Evolutionary conservation across 2,329 filamentous ascomycete genomes (phyloP).

Genomic region (Trichoderma brevicompactum): DNA sequence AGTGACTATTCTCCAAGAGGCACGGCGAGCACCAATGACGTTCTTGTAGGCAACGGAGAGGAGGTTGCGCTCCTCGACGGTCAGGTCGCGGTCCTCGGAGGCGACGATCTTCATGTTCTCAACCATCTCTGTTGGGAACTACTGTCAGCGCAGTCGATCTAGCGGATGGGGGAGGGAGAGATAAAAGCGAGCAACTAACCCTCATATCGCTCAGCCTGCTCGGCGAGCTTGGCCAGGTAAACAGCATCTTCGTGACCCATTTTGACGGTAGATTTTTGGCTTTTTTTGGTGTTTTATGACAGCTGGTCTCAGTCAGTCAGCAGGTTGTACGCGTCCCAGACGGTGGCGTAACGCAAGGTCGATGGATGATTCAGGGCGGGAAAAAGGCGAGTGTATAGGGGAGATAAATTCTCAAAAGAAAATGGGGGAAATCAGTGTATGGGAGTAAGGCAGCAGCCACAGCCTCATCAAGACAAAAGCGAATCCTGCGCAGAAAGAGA

Average conservation of each 20-base stretch:
- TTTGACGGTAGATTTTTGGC: conserved; percentile 53
- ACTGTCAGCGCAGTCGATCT: conserved; percentile 35
- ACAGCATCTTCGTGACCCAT: conserved; percentile 99
- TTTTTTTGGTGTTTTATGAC: conserved; percentile 10
- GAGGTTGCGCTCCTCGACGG: conserved; percentile 96
- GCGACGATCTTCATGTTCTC: conserved; percentile 99
- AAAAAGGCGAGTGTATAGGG: neutral
- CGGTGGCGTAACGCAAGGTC: conserved; percentile 11
- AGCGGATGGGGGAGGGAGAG: neutral
- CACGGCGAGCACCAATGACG: conserved; percentile 94
- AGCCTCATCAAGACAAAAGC: conserved; percentile 9
- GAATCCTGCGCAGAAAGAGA: conserved; percentile 7
- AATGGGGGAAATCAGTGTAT: neutral
- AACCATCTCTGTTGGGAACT: conserved; percentile 78
- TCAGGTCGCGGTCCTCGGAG: conserved; percentile 80
- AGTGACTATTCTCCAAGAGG: conserved; percentile 97
- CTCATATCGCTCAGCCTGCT: conserved; percentile 99
- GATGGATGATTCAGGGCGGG: neutral
- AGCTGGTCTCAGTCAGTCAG: conserved; percentile 26
- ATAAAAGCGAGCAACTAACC: conserved; percentile 61
- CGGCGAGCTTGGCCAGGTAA: conserved; percentile 99
- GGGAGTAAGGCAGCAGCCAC: conserved; percentile 26
- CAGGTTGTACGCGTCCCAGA: conserved; percentile 20
- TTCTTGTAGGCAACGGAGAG: conserved; percentile 99
- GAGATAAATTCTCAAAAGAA: neutral